Base-by-base conservation (phyloP, 257 asterid genomes). In the Solanum habrochaites region DNA sequence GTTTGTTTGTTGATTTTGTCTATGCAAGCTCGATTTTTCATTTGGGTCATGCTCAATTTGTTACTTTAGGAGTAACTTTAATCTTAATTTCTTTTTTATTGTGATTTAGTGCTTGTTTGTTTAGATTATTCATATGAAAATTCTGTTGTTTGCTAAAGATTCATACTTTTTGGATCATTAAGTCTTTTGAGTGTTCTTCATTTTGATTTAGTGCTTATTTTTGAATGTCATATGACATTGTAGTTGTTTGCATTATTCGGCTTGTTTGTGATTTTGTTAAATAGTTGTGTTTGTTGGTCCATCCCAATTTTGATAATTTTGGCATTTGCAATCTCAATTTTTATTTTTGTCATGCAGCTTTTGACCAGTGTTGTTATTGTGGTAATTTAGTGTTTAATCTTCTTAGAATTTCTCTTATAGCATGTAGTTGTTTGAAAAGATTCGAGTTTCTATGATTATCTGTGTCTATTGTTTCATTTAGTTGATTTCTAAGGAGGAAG, bases 401-500 rank as follows among this genome's bases (percentile, higher is more conserved):
- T 69, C 56, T 14, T 12, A 56, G 11, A 32, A 37, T 64, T 83
- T 39, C 39, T 43, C 75, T 37, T 15, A 25, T 23, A 37, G 37
- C 75, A 82, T 69, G 13, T 16, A 69, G 21, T 56, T 64, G 42
- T 23, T 25, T 62, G 31, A 47, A 67, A 37, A 37, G 14, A 39
- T 7, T 71, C 29, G 12, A 20, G 27, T 12, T 78, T 78, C 37
- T 20, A 25, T 29, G 72, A 25, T 40, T 74, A 37, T 31, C n/a
- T 83, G 37, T 58, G 52, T 10, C 56, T 52, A 5, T 43, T 32
- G 37, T 86, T 29, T 21, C 77, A 16, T 49, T n/a, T 90, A 96
- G 97, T 87, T 94, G 89, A 90, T 97, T 86, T 93, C 98, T 3
- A 97, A 93, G 86, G 98, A 96, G 91, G 99, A 97, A 93, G 98